Conservation (phyloP, 2,329 filamentous ascomycete genomes). For the Cladosporium sp. region DNA sequence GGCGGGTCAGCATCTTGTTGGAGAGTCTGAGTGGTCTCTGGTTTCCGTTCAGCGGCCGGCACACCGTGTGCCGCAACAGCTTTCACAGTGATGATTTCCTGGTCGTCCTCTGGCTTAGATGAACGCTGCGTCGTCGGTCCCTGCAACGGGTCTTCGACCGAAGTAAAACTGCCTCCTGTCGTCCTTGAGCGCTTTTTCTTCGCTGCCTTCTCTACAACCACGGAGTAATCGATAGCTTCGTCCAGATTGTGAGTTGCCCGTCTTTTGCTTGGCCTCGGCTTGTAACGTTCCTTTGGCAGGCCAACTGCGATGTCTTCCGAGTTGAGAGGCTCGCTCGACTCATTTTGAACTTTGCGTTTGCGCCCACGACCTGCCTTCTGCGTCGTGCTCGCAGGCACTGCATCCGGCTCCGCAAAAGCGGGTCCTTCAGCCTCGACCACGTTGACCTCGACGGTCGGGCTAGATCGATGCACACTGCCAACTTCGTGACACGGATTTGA, state of each 20-base stretch:
- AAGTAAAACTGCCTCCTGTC: neutral
- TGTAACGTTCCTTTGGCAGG: constrained; percentile 34
- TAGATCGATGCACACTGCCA: neutral
- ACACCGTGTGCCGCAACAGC: no score
- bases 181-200: constrained; percentile 37
- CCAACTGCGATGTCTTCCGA: constrained; percentile 30
- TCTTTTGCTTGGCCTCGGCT: constrained; percentile 33
- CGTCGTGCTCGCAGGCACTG: neutral
- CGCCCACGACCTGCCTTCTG: constrained; percentile 12
- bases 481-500: neutral
- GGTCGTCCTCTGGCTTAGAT: no score
- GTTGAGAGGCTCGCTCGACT: constrained; percentile 20
- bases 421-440: neutral
- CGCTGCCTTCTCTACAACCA: constrained; percentile 34
- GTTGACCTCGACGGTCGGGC: constrained; percentile 2
- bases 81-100: no score
- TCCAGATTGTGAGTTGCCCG: constrained; percentile 23
- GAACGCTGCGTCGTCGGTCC: neutral
- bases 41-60: no score
- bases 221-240: constrained; percentile 27
- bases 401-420: neutral
- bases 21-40: no score
- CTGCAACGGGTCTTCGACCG: neutral
- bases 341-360: constrained; percentile 19
- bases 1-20: neutral